phyloP scores from a whole-genome alignment of 495 filamentous ascomycete genomes.

The Penicillium alfredii region DNA sequence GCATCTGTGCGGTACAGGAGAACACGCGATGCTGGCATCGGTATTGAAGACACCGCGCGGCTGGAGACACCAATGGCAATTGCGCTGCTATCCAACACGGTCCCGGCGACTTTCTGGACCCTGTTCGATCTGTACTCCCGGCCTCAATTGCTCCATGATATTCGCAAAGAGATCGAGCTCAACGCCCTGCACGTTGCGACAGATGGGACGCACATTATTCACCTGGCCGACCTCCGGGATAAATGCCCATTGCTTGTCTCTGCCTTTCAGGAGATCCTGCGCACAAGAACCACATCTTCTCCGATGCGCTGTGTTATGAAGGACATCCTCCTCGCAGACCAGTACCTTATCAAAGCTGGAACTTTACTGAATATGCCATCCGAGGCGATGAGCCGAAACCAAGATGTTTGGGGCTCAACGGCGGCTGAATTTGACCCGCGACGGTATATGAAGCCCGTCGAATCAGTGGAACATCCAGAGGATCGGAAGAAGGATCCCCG shows the following conservation, averaged over 20 bases:
- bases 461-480: not conserved
- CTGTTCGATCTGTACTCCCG: conserved; percentile 36
- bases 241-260: conserved; percentile 34
- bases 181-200: conserved; percentile 14
- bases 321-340: conserved; percentile 27
- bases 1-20: conserved; percentile 28
- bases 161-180: conserved; percentile 27
- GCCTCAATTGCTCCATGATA: conserved; percentile 29
- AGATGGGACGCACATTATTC: conserved; percentile 18
- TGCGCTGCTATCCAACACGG: conserved; percentile 42
- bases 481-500: conserved; percentile 8
- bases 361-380: conserved; percentile 23
- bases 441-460: conserved; percentile 22
- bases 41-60: conserved; percentile 36
- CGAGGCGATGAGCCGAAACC: conserved; percentile 12
- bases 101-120: conserved; percentile 42
- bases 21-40: conserved; percentile 23
- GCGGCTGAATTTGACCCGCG: conserved; percentile 22
- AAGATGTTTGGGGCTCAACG: conserved; percentile 24
- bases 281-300: conserved; percentile 16
- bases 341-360: conserved; percentile 26
- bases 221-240: conserved; percentile 32
- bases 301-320: conserved; percentile 22
- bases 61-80: conserved; percentile 33
- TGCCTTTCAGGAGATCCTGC: conserved; percentile 35